Conservation (phyloP, 2,329 filamentous ascomycete species). For the Fusarium stilboides region DNA sequence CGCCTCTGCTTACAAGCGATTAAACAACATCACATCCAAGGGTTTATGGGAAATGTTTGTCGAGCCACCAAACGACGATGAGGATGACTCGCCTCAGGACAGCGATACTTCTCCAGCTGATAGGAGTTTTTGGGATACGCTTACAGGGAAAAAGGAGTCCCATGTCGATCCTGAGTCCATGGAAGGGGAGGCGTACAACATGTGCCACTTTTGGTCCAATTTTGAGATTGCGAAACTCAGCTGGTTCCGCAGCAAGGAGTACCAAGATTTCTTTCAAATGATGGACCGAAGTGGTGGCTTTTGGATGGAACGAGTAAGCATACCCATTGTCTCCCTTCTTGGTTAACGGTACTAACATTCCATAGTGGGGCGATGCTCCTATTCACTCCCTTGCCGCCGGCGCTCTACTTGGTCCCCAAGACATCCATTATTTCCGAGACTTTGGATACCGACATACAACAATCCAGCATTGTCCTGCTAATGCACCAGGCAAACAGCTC, state of each 20-base stretch:
- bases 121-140: slow-evolving; percentile 83
- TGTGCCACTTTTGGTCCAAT: slow-evolving; percentile 99
- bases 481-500: slow-evolving; percentile 90
- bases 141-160: slow-evolving; percentile 77
- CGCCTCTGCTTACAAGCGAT: slow-evolving; percentile 96
- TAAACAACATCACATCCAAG: slow-evolving; percentile 90
- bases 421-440: slow-evolving; percentile 99
- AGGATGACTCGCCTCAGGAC: slow-evolving; percentile 75
- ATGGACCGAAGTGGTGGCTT: slow-evolving; percentile 99
- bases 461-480: slow-evolving; percentile 97
- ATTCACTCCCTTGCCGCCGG: slow-evolving; percentile 98
- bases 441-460: slow-evolving; percentile 99
- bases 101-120: slow-evolving; percentile 80
- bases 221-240: slow-evolving; percentile 96
- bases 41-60: slow-evolving; percentile 99
- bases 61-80: slow-evolving; percentile 77
- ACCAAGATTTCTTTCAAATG: slow-evolving; percentile 98
- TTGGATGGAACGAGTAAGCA: slow-evolving; percentile 94
- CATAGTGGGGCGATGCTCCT: slow-evolving; percentile 96
- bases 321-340: slow-evolving; percentile 15
- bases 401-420: slow-evolving; percentile 81
- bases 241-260: slow-evolving; percentile 98
- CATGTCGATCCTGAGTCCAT: slow-evolving; percentile 92
- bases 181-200: slow-evolving; percentile 99
- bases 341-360: slow-evolving; percentile 44